Base-by-base conservation (phyloP, 2,329 filamentous ascomycete species). In the Colletotrichum australisinense region DNA sequence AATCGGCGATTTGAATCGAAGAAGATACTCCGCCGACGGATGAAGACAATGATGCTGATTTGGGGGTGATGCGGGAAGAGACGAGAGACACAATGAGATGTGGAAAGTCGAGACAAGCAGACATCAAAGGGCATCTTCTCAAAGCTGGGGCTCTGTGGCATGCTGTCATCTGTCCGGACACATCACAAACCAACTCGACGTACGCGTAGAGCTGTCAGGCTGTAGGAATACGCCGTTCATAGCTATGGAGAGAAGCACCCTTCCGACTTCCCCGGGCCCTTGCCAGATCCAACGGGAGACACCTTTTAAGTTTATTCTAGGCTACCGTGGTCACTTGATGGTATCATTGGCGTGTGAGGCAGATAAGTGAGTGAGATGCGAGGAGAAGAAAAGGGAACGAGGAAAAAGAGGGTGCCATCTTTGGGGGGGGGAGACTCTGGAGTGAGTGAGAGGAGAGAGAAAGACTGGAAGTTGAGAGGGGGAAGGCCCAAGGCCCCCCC, bases 111-210 rank as follows among this genome's bases (percentile, higher is more conserved):
- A 28, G 30, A 56, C 19, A 19, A 24, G 52, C 19, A 30, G 32
- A 57, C 26, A 52, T 55, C 49, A 32, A 64, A 53, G 52, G 60
- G 35, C 28, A 55, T 46, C 55, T 19, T 32, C 35, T 30, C 63
- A 53, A 67, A 71, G 67, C 63, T 67, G 56, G 63, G 63, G 69
- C 69, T 57, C 69, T 67, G 63, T 32, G 42, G 42, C 3, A 49
- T n/a, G 19, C 63, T 59, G 46, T 22, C 7, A n/a, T 16, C 60
- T 24, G 12, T 46, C 42, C 3, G 38, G 38, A 42, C 38, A 49
- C 42, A 8, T n/a, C 42, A 46, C 16, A 46, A 38, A 16, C 38
- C 14, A 42, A 46, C 2, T 46, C 42, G 42, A 46, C 5, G 19
- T 38, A 16, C 12, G 11, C 35, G 38, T 49, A 49, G 19, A 49